Evolutionary conservation across 2,329 filamentous ascomycete genomes (phyloP), one percentile per base, ranked within the genome.

Genomic region (Phyllosticta paracitricarpa): DNA sequence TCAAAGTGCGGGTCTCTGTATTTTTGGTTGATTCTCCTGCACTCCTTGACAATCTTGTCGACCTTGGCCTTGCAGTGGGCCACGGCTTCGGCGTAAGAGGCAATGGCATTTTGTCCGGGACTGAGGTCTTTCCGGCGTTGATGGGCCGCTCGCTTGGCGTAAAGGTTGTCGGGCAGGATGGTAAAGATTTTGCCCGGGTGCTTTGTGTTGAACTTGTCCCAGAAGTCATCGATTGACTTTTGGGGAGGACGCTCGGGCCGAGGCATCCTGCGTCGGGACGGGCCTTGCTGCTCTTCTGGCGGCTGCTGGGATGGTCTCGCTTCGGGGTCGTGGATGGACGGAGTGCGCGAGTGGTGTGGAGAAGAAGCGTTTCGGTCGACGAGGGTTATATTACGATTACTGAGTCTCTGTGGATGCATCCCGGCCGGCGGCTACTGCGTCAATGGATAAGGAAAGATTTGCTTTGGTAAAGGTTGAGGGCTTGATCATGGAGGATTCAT

Each of bases 1-100:
- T 95, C 88, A 68, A 95, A 95, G 69, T 93, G 85, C 19, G 85
- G 82, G 69, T 94, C 90, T 4, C 87, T 84, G 70, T 94, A 96
- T 73, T 91, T 92, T 69, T 91, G 87, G 72, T 95, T 95, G 56
- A 89, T 81, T 2, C 88, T 82, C 25, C 85, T 81, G 70, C 90
- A 95, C 70, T 84, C 82, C 59, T 74, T 76, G 10, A 81, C 77
- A 62, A 84, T 83, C 56, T 80, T 79, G 14, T 78, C 73, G 4
- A 85, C 82, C 30, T 81, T 79, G 63, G 82, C 82, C 60, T 79
- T 79, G 72, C 90, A 95, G 64, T 87, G 82, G 17, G 79, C 79
- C 1, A 82, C 84, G 0, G 89, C 89, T 66, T 88, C 83, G 62
- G 89, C 84, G 70, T 90, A 93, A 0, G 87, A 89, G 22, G 83